These are phyloP conservation scores for Leccinum broughii DNA, from an alignment of 768 basidiomycete genomes.

Conservation along the genomic window DNA sequence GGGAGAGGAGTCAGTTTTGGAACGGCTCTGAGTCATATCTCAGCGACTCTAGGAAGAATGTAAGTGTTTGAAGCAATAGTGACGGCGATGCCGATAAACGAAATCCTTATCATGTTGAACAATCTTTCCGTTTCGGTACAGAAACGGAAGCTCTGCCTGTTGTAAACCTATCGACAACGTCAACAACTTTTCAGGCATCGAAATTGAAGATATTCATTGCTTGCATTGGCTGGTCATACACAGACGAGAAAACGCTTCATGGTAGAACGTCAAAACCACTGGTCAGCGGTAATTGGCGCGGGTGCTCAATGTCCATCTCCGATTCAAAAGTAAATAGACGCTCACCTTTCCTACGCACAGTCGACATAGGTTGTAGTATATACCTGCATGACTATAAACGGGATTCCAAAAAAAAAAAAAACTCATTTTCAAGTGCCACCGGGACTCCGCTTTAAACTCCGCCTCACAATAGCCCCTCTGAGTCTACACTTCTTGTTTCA, in stretches of 20 bases:
- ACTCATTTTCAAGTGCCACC: background rate
- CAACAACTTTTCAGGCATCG: background rate
- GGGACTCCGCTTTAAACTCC: background rate
- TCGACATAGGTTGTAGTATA: too few relatives aligned
- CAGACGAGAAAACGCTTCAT: background rate
- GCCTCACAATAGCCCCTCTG: background rate
- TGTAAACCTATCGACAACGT: background rate
- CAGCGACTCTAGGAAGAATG: background rate
- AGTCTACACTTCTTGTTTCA: too few relatives aligned
- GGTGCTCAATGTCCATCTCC: too few relatives aligned
- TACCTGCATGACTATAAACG: too few relatives aligned
- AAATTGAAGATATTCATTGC: background rate
- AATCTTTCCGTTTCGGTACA: background rate
- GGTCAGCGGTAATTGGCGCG: too few relatives aligned
- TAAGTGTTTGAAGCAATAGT: background rate
- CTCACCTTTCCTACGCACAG: too few relatives aligned
- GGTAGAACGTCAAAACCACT: background rate
- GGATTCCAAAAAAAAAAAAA: too few relatives aligned
- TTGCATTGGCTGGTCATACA: background rate
- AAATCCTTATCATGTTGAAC: background rate
- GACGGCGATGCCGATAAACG: background rate
- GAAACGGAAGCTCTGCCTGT: background rate
- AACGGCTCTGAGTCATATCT: conserved; percentile 7
- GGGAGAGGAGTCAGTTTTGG: background rate
- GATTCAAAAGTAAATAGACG: too few relatives aligned